Conservation (phyloP, 257 asterid genomes). For the Jasminum sambac region DNA sequence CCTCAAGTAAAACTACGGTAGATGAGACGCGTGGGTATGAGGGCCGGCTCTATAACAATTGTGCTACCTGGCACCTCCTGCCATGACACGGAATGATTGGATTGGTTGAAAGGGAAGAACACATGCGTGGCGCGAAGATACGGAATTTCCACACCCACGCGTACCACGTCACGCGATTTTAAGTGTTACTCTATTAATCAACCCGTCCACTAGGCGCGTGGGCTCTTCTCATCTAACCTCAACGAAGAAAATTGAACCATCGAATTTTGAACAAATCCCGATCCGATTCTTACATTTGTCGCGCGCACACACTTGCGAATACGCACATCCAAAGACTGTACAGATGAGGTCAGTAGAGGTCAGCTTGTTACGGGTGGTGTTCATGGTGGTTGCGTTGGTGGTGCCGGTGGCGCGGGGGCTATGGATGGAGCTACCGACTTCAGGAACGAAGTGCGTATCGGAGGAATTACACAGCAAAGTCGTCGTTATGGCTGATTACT, state of each 20-base stretch:
- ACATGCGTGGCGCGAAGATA: constrained; percentile 45
- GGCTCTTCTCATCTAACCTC: neutral
- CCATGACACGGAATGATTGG: neutral
- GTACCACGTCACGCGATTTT: constrained; percentile 30
- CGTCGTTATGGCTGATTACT: constrained; percentile 78
- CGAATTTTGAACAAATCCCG: constrained; percentile 14
- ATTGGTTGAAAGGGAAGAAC: constrained; percentile 28
- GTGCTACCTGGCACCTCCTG: constrained; percentile 16
- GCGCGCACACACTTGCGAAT: neutral
- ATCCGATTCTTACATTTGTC: constrained; percentile 7
- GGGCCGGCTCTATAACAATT: neutral
- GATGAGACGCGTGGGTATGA: neutral
- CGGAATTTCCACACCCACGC: constrained; percentile 23
- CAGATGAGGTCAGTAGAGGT: constrained; percentile 35
- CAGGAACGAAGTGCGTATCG: constrained; percentile 78
- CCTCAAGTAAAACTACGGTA: neutral
- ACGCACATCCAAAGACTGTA: neutral
- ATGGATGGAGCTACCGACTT: constrained; percentile 70
- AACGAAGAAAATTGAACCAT: constrained; percentile 6
- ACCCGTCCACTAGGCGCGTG: constrained; percentile 27
- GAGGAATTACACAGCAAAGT: constrained; percentile 68
- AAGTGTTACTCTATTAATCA: neutral
- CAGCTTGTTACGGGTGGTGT: constrained; percentile 27
- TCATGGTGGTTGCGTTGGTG: constrained; percentile 31
- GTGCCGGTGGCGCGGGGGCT: constrained; percentile 55